Conservation (phyloP, 108 stramenopile genomes). For the Fragilaria crotonensis region DNA sequence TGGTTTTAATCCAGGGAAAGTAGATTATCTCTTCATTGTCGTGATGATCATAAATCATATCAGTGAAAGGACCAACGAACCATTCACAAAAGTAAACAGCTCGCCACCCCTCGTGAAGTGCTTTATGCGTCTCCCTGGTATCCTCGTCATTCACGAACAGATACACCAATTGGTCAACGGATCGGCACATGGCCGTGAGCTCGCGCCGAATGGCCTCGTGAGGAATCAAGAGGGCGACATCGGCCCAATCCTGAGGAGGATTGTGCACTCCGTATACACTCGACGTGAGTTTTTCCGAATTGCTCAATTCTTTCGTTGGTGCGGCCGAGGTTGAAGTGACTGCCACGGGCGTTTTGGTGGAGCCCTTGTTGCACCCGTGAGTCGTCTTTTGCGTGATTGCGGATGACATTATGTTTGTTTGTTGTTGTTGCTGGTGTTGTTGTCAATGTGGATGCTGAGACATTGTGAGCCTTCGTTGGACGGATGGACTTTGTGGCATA, state of each 20-base stretch:
- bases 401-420: too few relatives aligned
- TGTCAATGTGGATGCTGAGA: too few relatives aligned
- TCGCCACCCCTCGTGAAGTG: slow-evolving; percentile 29
- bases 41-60: slow-evolving; percentile 22
- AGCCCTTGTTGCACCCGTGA: too few relatives aligned
- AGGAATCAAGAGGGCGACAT: slow-evolving; percentile 21
- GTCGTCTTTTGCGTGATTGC: too few relatives aligned
- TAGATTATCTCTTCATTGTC: slow-evolving; percentile 27
- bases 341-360: too few relatives aligned
- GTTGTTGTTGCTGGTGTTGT: too few relatives aligned
- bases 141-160: too few relatives aligned
- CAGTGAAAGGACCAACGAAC: slow-evolving; percentile 18
- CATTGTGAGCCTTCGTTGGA: too few relatives aligned
- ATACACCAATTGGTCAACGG: too few relatives aligned
- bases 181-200: slow-evolving; percentile 16
- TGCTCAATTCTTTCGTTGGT: background rate
- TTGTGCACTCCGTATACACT: slow-evolving; percentile 10
- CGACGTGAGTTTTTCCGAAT: slow-evolving; percentile 13
- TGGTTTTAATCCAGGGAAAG: slow-evolving; percentile 36
- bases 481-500: too few relatives aligned
- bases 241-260: slow-evolving; percentile 32
- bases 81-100: slow-evolving; percentile 26
- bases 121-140: background rate
- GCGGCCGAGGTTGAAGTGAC: too few relatives aligned
- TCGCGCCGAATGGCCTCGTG: slow-evolving; percentile 33